Evolutionary conservation across 768 basidiomycete genomes (phyloP).

Genomic region (Zangia roseola): DNA sequence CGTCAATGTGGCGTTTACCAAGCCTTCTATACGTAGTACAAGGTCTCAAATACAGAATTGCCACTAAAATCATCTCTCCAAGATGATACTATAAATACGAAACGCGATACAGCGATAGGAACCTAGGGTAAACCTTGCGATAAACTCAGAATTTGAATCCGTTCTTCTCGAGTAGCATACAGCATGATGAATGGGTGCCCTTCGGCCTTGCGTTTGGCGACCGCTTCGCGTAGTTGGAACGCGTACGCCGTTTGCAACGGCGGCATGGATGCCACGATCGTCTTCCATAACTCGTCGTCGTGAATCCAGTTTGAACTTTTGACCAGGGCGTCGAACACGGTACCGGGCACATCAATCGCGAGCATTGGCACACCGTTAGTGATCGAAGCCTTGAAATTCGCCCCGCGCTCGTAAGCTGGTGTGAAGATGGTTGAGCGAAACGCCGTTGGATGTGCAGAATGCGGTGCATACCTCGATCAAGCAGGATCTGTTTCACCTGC

Average conservation of each 20-base stretch:
- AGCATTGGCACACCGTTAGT: constrained; percentile 63
- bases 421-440: background rate
- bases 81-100: too few relatives aligned
- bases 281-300: constrained; percentile 76
- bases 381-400: constrained; percentile 56
- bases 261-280: constrained; percentile 53
- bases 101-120: too few relatives aligned
- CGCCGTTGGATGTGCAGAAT: background rate
- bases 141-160: constrained; percentile 57
- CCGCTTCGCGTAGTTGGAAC: constrained; percentile 64
- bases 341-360: constrained; percentile 65
- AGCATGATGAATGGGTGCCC: constrained; percentile 62
- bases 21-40: too few relatives aligned
- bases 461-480: constrained; percentile 55
- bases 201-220: constrained; percentile 59
- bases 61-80: too few relatives aligned
- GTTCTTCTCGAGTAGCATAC: constrained; percentile 68
- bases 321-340: constrained; percentile 62
- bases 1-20: too few relatives aligned
- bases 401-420: constrained; percentile 62
- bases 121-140: constrained; percentile 10
- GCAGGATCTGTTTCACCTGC: constrained; percentile 64
- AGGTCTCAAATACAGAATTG: too few relatives aligned
- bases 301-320: constrained; percentile 60
- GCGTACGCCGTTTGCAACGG: constrained; percentile 61